Conservation (phyloP, 305 asterid genomes). For the Fraxinus latifolia region DNA sequence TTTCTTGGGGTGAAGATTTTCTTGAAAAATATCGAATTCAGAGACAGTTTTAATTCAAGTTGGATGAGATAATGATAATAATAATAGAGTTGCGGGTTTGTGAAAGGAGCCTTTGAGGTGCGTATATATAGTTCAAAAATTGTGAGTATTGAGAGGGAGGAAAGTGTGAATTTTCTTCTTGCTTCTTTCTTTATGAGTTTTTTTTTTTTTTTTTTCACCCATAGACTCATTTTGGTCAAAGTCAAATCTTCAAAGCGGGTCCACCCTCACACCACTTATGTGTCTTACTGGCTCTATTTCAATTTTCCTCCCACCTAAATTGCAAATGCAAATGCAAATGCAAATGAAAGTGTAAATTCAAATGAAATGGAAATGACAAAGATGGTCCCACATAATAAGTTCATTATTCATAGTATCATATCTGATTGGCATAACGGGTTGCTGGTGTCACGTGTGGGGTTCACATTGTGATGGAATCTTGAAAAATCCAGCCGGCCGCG, state of each 20-base stretch:
- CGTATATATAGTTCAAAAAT: constrained; percentile 25
- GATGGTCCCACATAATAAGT: constrained; percentile 17
- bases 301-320: constrained; percentile 13
- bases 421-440: constrained; percentile 34
- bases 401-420: constrained; percentile 17
- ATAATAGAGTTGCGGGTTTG: neutral
- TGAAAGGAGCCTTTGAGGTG: constrained; percentile 25
- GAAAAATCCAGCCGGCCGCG: constrained; percentile 31
- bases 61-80: neutral
- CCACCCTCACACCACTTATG: constrained; percentile 25
- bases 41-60: neutral
- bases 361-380: neutral
- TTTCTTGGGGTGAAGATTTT: neutral
- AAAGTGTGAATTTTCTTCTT: constrained; percentile 71
- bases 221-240: constrained; percentile 39
- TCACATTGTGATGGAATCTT: constrained; percentile 21
- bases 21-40: constrained; percentile 13
- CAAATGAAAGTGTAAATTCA: neutral
- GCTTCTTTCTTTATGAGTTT: constrained; percentile 24
- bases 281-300: constrained; percentile 40
- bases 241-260: constrained; percentile 54
- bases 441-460: constrained; percentile 42
- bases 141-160: constrained; percentile 35
- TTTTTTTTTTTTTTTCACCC: neutral
- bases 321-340: constrained; percentile 22